A percentile compares a stretch with the other conserved stretches of the same genome.
These are phyloP conservation scores for Lablab purpureus DNA, from an alignment of 306 rosid genomes.

Conservation along the genomic window DNA sequence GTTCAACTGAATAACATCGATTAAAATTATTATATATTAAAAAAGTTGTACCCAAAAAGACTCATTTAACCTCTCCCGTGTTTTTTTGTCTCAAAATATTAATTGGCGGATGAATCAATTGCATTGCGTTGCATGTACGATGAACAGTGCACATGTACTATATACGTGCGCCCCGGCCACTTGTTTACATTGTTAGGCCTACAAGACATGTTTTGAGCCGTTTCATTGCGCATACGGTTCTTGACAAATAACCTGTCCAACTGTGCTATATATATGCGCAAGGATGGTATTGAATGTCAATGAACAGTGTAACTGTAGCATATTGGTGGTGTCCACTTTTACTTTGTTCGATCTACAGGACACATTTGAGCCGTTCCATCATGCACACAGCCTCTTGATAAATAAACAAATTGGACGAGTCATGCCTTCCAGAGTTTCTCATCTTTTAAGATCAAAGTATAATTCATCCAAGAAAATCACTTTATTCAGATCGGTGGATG, in stretches of 20 bases:
- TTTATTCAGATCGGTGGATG: not conserved
- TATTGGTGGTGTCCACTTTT: not conserved
- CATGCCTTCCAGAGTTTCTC: not conserved
- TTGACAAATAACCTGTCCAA: not conserved
- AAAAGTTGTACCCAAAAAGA: not conserved
- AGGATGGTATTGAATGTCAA: not conserved
- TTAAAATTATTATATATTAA: not conserved
- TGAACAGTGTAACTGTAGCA: not conserved
- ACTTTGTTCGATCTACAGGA: not conserved
- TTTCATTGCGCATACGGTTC: not conserved
- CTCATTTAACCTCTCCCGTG: not conserved
- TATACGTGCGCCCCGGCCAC: not conserved
- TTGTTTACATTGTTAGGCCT: not conserved
- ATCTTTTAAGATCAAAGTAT: conserved; percentile 1
- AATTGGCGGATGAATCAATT: not conserved
- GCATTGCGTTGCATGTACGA: too few relatives aligned
- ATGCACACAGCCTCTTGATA: not conserved
- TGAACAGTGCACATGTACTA: not conserved
- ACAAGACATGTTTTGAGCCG: not conserved
- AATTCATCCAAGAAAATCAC: conserved; percentile 10
- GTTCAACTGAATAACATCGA: not conserved
- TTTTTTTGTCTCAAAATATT: not conserved
- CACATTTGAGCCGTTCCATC: conserved; percentile 1
- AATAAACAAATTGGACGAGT: not conserved
- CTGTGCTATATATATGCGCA: not conserved